Evolutionary conservation across 495 filamentous ascomycete genomes (phyloP).

Genomic region (Rhypophila decipiens): DNA sequence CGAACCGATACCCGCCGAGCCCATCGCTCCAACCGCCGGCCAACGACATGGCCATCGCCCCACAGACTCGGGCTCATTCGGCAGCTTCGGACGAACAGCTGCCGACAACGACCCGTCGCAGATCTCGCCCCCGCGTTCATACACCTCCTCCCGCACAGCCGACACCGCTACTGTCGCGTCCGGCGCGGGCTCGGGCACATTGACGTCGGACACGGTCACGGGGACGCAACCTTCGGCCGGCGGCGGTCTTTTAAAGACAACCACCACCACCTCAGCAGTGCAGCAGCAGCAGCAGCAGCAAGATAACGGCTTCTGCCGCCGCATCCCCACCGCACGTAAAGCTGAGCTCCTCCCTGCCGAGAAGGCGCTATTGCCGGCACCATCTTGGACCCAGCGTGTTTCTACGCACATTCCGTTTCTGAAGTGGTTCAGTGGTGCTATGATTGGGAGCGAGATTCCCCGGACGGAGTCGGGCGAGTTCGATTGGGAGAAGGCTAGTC

Average conservation of each 20-base stretch:
- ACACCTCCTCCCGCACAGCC: conserved; percentile 41
- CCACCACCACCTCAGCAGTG: not conserved
- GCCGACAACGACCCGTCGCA: conserved; percentile 9
- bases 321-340: conserved; percentile 43
- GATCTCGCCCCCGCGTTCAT: conserved; percentile 28
- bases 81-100: not conserved
- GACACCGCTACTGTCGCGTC: conserved; percentile 40
- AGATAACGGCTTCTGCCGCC: conserved; percentile 28
- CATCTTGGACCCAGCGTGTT: conserved; percentile 52
- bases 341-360: conserved; percentile 45
- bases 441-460: conserved; percentile 74
- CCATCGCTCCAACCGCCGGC: not conserved
- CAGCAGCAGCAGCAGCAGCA: not conserved
- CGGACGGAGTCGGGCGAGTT: conserved; percentile 73
- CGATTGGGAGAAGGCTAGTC: conserved; percentile 64
- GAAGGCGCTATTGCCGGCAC: conserved; percentile 61
- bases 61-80: not conserved
- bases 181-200: conserved; percentile 32
- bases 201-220: conserved; percentile 58
- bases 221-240: conserved; percentile 16
- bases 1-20: conserved; percentile 21
- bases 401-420: conserved; percentile 57
- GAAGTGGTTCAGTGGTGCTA: conserved; percentile 66
- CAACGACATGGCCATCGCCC: not conserved
- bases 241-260: conserved; percentile 3